Base-by-base conservation (phyloP, 1,139 yeast species). In the Arxiozyma slooffiae region DNA sequence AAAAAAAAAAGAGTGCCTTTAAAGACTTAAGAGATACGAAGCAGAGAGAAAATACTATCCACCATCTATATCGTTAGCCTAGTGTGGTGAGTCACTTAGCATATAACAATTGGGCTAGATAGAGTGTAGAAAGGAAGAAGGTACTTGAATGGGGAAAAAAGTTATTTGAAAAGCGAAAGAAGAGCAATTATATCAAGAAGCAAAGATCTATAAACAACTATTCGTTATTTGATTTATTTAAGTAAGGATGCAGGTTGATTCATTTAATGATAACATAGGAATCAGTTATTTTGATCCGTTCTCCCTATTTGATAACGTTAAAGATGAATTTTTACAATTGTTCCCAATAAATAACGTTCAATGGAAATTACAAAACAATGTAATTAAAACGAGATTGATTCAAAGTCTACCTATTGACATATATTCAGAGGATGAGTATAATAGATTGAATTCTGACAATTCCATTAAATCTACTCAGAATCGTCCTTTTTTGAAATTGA, bases 211-310 rank as follows among this genome's bases (percentile, higher is more conserved):
- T 11, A 30, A 2, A 30, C n/a, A 30, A n/a, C 3, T 30, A 11
- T 11, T 30, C 3, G 11, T 11, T 30, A 4, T 11, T 11, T 30
- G 11, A 14, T 30, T 8, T 11, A 14, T 30, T 14, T 14, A 39
- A 16, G 46, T 7, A 22, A 45, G 18, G 34, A 47, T 24, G 46
- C 38, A 39, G 38, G 68, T 81, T n/a, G 17, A 20, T 42, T 20
- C 36, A 9, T 21, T 42, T 8, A 20, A 42, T 26, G 45, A 42
- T n/a, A 34, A 42, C 30, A 34, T 45, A 4, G 63, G 66, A 45
- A 69, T 84, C 24, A 89, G 94, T 9, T 89, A 81, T 66, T 88
- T 85, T 66, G 97, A 92, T 64, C 97, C 97, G 0, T 85, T 86
- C 63, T 78, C 79, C 42, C 78, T 84, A 0, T 85, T 76, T 60